Percentiles rank a stretch among this genome's conserved stretches.
These are phyloP conservation scores for Globisporangium camurandrum DNA, from an alignment of 352 stramenopile genomes.

Conservation along the genomic window DNA sequence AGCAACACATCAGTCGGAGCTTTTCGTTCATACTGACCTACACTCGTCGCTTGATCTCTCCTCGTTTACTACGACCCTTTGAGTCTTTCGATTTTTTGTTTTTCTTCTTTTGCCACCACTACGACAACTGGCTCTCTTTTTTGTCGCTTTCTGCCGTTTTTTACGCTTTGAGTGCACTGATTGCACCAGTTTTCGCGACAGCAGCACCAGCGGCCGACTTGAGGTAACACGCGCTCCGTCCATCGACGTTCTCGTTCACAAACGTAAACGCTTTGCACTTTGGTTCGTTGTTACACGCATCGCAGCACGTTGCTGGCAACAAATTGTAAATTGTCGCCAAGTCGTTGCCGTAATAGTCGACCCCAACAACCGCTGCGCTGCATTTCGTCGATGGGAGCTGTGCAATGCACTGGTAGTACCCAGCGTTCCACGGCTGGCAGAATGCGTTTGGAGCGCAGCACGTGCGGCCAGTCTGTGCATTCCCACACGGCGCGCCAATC, in stretches of 20 bases:
- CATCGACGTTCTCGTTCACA: constrained; percentile 25
- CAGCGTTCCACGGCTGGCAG: constrained; percentile 31
- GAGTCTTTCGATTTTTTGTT: too few relatives aligned
- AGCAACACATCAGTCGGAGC: too few relatives aligned
- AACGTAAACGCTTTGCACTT: constrained; percentile 39
- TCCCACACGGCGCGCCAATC: constrained; percentile 14
- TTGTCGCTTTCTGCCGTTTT: too few relatives aligned
- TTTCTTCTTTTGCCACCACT: too few relatives aligned
- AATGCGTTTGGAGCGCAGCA: constrained; percentile 31
- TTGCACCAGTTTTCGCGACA: too few relatives aligned
- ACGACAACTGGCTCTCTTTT: too few relatives aligned
- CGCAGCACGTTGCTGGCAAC: constrained; percentile 24
- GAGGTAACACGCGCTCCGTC: constrained; percentile 25
- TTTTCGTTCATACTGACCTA: too few relatives aligned
- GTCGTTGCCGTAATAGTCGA: constrained; percentile 41
- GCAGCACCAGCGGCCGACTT: too few relatives aligned
- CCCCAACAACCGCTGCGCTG: constrained; percentile 21
- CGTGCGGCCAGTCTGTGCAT: background rate
- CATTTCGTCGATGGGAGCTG: constrained; percentile 25
- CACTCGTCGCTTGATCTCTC: too few relatives aligned
- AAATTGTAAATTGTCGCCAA: constrained; percentile 20
- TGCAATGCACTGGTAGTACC: constrained; percentile 37
- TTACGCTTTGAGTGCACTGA: too few relatives aligned
- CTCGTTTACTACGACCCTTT: too few relatives aligned
- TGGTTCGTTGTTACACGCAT: constrained; percentile 23